phyloP scores from a whole-genome alignment of 352 stramenopile species.

The Pythium brassicae region DNA sequence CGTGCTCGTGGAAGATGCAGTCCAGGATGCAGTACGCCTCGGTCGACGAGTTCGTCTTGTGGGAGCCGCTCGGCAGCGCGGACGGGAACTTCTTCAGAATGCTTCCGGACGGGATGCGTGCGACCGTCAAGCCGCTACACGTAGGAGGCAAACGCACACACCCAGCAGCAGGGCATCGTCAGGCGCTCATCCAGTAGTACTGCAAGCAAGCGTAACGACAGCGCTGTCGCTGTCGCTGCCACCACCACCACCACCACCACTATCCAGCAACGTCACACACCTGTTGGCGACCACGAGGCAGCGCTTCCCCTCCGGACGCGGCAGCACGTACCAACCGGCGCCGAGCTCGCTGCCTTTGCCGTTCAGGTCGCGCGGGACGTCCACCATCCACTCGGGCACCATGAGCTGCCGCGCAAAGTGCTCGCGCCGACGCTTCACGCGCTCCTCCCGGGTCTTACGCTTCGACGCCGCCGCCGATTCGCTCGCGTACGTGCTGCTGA shows the following conservation, averaged over 20 bases:
- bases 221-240: too few relatives aligned
- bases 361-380: slow-evolving; percentile 82
- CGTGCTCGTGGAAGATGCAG: slow-evolving; percentile 88
- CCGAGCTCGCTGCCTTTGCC: slow-evolving; percentile 60
- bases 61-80: slow-evolving; percentile 72
- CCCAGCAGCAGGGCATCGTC: background rate
- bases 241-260: background rate
- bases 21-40: slow-evolving; percentile 89
- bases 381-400: slow-evolving; percentile 89
- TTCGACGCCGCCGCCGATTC: slow-evolving; percentile 22
- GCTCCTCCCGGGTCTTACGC: slow-evolving; percentile 68
- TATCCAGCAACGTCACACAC: slow-evolving; percentile 23
- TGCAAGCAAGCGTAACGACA: background rate
- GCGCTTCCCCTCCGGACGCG: slow-evolving; percentile 88
- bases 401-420: slow-evolving; percentile 83
- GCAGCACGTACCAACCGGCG: slow-evolving; percentile 88
- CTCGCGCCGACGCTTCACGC: slow-evolving; percentile 61
- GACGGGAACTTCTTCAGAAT: slow-evolving; percentile 87
- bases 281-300: slow-evolving; percentile 86
- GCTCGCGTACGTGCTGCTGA: slow-evolving; percentile 10
- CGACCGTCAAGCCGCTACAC: slow-evolving; percentile 68
- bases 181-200: background rate
- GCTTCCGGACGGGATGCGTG: slow-evolving; percentile 69
- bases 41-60: slow-evolving; percentile 62
- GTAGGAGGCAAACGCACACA: background rate